A percentile compares a stretch with the other conserved stretches of the same genome.
phyloP scores from a whole-genome alignment of 139 green algal species.

The Gonium pectorale region DNA sequence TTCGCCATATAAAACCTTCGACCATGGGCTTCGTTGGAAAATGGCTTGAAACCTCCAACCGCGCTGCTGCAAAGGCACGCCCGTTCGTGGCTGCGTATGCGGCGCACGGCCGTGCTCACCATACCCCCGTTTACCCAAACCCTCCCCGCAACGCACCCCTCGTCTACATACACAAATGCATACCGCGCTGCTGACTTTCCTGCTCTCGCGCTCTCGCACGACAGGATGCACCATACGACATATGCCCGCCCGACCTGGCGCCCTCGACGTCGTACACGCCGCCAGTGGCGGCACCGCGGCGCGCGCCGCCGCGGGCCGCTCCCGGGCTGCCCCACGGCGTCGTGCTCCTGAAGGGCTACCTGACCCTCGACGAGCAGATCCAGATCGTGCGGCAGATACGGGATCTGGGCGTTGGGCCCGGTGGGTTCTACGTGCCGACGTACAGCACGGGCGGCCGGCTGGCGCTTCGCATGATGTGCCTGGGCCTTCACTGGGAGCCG shows the following conservation, averaged over 20 bases:
- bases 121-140: too few species aligned
- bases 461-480: slow-evolving; percentile 75
- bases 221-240: slow-evolving; percentile 50
- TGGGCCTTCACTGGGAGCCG: slow-evolving; percentile 66
- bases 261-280: not conserved
- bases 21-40: too few species aligned
- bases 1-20: too few species aligned
- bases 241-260: slow-evolving; percentile 46
- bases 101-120: too few species aligned
- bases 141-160: too few species aligned
- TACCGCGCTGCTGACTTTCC: not conserved
- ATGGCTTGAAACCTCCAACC: too few species aligned
- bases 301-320: not conserved
- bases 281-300: not conserved
- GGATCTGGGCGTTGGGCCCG: slow-evolving; percentile 60
- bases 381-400: slow-evolving; percentile 52
- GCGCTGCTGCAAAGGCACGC: too few species aligned
- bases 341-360: slow-evolving; percentile 65
- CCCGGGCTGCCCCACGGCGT: slow-evolving; percentile 56
- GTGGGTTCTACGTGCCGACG: slow-evolving; percentile 74
- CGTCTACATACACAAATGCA: too few species aligned
- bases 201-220: not conserved
- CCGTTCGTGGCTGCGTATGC: too few species aligned
- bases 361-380: slow-evolving; percentile 63
- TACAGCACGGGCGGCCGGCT: slow-evolving; percentile 59